These are phyloP conservation scores for Parathielavia appendiculata DNA, from an alignment of 495 filamentous ascomycete genomes.

Conservation along the genomic window DNA sequence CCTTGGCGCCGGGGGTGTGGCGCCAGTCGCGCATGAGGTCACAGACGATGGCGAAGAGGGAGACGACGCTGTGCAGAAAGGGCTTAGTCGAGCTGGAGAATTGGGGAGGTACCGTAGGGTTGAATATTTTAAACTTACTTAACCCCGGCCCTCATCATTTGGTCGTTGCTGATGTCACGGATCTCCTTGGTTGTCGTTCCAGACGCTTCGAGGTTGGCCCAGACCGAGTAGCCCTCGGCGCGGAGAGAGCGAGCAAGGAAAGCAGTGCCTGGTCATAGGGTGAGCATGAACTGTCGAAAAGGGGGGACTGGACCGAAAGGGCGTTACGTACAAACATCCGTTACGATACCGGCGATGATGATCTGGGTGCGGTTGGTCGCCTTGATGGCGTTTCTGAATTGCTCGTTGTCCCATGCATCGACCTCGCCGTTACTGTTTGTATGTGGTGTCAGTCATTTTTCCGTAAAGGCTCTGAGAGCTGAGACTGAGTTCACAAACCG, in stretches of 20 bases:
- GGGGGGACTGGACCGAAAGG: background rate
- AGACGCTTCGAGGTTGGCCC: conserved; percentile 67
- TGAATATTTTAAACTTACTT: conserved; percentile 37
- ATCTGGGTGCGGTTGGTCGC: conserved; percentile 64
- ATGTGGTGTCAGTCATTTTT: too few relatives aligned
- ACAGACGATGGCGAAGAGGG: conserved; percentile 60
- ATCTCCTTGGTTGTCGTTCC: conserved; percentile 50
- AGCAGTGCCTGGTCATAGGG: conserved; percentile 47
- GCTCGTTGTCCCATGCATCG: conserved; percentile 72
- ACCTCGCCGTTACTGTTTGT: conserved; percentile 57
- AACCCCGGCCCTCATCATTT: conserved; percentile 64
- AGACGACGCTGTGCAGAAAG: conserved; percentile 43
- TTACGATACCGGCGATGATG: conserved; percentile 68
- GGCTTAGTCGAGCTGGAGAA: too few relatives aligned
- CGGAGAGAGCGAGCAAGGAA: conserved; percentile 69
- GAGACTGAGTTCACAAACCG: conserved; percentile 28
- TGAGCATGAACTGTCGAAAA: background rate
- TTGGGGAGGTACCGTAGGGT: too few relatives aligned
- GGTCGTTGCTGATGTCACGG: conserved; percentile 54
- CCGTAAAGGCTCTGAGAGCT: too few relatives aligned
- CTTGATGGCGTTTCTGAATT: conserved; percentile 61
- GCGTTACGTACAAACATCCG: conserved; percentile 62
- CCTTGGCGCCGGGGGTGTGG: conserved; percentile 55
- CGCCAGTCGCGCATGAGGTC: conserved; percentile 81
- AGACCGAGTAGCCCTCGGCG: conserved; percentile 70